Evolutionary conservation across 371 early-diverging fungal species (phyloP).

Genomic region (Saksenaea vasiformis): DNA sequence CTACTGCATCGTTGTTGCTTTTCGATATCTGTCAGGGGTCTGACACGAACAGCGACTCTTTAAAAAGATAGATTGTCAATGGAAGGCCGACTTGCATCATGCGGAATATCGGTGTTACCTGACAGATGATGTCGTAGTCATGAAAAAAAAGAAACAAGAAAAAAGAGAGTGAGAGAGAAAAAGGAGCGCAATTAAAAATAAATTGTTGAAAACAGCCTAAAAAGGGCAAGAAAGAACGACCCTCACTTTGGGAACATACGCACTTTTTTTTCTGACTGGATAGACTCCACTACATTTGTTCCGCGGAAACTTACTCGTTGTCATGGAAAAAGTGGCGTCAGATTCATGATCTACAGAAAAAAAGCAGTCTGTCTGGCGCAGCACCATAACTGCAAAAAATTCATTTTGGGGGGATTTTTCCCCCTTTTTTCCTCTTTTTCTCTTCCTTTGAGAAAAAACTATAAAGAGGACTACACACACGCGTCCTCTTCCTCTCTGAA

Average conservation of each 20-base stretch:
- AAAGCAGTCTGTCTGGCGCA: slow-evolving; percentile 6
- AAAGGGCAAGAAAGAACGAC: slow-evolving; percentile 1
- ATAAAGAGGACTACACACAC: not conserved
- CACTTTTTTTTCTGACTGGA: not conserved
- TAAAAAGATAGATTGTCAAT: not conserved
- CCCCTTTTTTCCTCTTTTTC: not conserved
- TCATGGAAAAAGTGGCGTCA: slow-evolving; percentile 4
- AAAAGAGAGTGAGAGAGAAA: slow-evolving; percentile 7
- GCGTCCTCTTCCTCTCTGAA: not conserved
- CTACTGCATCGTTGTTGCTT: slow-evolving; percentile 59
- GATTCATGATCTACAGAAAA: not conserved
- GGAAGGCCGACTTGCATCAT: not conserved
- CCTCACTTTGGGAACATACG: not conserved
- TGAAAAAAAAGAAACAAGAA: slow-evolving; percentile 8
- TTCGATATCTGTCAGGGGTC: slow-evolving; percentile 69
- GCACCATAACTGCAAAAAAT: not conserved
- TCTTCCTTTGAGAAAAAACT: not conserved
- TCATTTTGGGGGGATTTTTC: not conserved
- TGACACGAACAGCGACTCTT: slow-evolving; percentile 33
- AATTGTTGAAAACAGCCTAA: slow-evolving; percentile 5
- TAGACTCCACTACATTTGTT: not conserved
- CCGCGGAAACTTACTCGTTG: not conserved
- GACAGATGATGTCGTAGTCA: slow-evolving; percentile 22
- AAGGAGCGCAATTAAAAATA: not conserved
- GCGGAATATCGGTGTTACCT: slow-evolving; percentile 13